phyloP scores from a whole-genome alignment of 2,329 filamentous ascomycete species.

The Penicillium verrucosum region DNA sequence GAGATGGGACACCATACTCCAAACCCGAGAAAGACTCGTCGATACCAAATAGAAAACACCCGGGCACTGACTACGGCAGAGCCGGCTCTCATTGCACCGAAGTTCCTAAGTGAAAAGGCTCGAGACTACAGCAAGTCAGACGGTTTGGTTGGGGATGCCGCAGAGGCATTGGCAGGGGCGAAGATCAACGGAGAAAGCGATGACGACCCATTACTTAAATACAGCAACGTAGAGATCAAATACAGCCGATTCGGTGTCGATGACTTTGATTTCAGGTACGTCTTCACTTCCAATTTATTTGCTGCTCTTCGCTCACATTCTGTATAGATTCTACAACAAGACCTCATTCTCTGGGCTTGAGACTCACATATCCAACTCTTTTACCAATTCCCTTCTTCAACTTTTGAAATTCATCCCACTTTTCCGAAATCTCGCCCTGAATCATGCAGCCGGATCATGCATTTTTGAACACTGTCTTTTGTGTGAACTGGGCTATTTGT shows the following conservation, averaged over 20 bases:
- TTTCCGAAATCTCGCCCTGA: constrained; percentile 80
- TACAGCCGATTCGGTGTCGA: constrained; percentile 99
- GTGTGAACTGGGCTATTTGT: constrained; percentile 91
- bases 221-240: constrained; percentile 94
- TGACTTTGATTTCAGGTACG: constrained; percentile 94
- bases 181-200: constrained; percentile 70
- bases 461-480: constrained; percentile 78
- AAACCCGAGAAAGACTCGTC: constrained; percentile 67
- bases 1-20: constrained; percentile 77
- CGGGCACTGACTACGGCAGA: constrained; percentile 60
- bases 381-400: constrained; percentile 88
- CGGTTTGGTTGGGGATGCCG: constrained; percentile 52
- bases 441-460: constrained; percentile 84
- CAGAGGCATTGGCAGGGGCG: constrained; percentile 63
- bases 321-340: constrained; percentile 80
- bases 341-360: constrained; percentile 88
- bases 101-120: constrained; percentile 91
- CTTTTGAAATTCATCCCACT: constrained; percentile 87
- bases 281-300: constrained; percentile 70
- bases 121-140: constrained; percentile 55
- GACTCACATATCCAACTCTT: constrained; percentile 95
- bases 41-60: constrained; percentile 82
- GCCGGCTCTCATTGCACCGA: constrained; percentile 69
- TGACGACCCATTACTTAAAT: constrained; percentile 80
- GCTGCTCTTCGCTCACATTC: constrained; percentile 50